Evolutionary conservation across 2,329 filamentous ascomycete species (phyloP).

Genomic region (Colletotrichum sp.): DNA sequence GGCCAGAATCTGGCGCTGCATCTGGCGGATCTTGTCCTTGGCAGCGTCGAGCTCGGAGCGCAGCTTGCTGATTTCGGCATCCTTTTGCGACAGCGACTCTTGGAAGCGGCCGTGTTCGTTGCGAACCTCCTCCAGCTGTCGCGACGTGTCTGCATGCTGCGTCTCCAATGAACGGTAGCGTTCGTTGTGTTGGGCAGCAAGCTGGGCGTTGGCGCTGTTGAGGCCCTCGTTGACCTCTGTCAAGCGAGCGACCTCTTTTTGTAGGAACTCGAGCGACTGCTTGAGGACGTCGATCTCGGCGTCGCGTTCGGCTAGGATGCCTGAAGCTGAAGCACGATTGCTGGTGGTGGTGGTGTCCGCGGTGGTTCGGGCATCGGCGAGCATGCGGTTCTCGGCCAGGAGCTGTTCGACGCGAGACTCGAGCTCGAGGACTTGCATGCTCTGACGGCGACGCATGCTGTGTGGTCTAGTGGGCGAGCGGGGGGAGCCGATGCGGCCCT

Average conservation of each 20-base stretch:
- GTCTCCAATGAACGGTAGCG: conserved; percentile 72
- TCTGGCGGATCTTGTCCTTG: conserved; percentile 62
- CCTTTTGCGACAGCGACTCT: conserved; percentile 77
- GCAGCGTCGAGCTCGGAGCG: conserved; percentile 80
- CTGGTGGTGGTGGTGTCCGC: conserved; percentile 68
- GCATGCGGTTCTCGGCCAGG: conserved; percentile 80
- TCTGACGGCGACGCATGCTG: conserved; percentile 95
- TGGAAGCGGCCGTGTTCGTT: conserved; percentile 68
- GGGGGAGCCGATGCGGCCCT: conserved; percentile 84
- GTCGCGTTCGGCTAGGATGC: conserved; percentile 80
- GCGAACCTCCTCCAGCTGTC: conserved; percentile 73
- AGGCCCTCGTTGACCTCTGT: conserved; percentile 84
- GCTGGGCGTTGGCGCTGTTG: conserved; percentile 75
- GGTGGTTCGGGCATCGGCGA: conserved; percentile 63
- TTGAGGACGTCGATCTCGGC: conserved; percentile 84
- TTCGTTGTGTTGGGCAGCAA: conserved; percentile 77
- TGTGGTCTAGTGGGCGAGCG: conserved; percentile 92
- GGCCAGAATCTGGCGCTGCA: conserved; percentile 60
- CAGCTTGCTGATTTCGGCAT: conserved; percentile 81
- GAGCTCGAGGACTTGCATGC: conserved; percentile 95
- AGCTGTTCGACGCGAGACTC: conserved; percentile 86
- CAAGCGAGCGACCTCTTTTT: conserved; percentile 81
- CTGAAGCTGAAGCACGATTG: conserved; percentile 71
- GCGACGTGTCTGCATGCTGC: conserved; percentile 68
- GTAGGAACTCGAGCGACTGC: conserved; percentile 78